Evolutionary conservation across 2,329 filamentous ascomycete species (phyloP).

Genomic region (Geoglossum cookeanum): DNA sequence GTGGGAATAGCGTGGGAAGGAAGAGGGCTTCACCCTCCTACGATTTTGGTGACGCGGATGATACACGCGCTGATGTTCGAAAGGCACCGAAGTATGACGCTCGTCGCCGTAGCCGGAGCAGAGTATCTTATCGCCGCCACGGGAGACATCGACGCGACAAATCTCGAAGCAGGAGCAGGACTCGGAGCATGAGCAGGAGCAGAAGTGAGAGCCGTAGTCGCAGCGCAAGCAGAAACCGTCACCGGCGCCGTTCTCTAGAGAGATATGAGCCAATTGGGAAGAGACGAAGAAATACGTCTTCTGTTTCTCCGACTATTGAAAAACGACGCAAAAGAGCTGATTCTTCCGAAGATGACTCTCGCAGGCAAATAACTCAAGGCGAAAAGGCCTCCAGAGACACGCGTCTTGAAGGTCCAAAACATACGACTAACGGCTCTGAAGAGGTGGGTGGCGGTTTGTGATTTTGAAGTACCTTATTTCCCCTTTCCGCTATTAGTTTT

Average conservation of each 20-base stretch:
- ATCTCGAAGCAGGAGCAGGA: conserved; percentile 11
- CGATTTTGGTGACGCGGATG: conserved; percentile 23
- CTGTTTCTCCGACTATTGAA: conserved; percentile 29
- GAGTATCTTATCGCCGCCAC: not conserved
- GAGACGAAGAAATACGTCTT: conserved; percentile 32
- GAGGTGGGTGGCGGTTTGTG: conserved; percentile 4
- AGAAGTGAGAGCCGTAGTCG: conserved; percentile 10
- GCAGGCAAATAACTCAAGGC: not conserved
- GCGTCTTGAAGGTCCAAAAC: not conserved
- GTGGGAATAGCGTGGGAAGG: conserved; percentile 16
- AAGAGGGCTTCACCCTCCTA: conserved; percentile 26
- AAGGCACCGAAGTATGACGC: conserved; percentile 14
- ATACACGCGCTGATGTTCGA: conserved; percentile 30
- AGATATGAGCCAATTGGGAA: conserved; percentile 25
- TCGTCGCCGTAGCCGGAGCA: conserved; percentile 2
- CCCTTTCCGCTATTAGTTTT: not conserved
- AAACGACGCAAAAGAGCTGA: conserved; percentile 36
- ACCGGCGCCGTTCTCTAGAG: conserved; percentile 24
- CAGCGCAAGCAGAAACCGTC: conserved; percentile 22
- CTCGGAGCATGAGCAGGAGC: conserved; percentile 1
- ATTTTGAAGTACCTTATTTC: conserved; percentile 1
- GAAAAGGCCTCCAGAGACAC: not conserved
- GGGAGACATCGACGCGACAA: conserved; percentile 8
- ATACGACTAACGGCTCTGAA: not conserved
- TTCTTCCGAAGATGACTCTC: conserved; percentile 23